Evolutionary conservation across 2,329 filamentous ascomycete species (phyloP).

Genomic region (Ampelomyces quisqualis): DNA sequence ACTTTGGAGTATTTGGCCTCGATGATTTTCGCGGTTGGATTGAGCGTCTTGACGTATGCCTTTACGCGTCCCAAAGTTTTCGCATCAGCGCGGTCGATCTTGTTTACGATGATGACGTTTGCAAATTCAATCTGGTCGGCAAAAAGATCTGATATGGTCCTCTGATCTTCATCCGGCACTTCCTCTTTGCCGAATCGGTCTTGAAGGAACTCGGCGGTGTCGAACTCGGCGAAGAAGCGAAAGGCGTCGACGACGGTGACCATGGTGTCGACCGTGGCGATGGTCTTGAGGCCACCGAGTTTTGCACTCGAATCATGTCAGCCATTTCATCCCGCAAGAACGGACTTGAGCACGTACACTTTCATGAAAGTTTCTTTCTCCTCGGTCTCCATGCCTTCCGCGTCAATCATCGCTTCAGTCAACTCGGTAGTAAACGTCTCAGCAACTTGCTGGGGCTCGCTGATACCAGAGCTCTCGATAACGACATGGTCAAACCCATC

Average conservation of each 20-base stretch:
- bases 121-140: slow-evolving; percentile 78
- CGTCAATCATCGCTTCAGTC: slow-evolving; percentile 50
- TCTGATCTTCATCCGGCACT: slow-evolving; percentile 63
- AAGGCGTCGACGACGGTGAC: slow-evolving; percentile 74
- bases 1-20: slow-evolving; percentile 61
- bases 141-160: slow-evolving; percentile 73
- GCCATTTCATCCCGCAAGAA: not conserved
- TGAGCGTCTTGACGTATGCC: slow-evolving; percentile 61
- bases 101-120: slow-evolving; percentile 71
- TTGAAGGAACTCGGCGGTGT: slow-evolving; percentile 67
- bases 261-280: slow-evolving; percentile 68
- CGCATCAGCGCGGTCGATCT: slow-evolving; percentile 61
- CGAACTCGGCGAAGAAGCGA: slow-evolving; percentile 70
- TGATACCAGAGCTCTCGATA: slow-evolving; percentile 71
- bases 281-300: slow-evolving; percentile 62
- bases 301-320: slow-evolving; percentile 24
- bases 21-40: slow-evolving; percentile 65
- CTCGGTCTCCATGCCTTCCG: slow-evolving; percentile 45
- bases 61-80: slow-evolving; percentile 52
- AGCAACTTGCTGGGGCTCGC: slow-evolving; percentile 71
- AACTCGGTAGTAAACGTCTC: slow-evolving; percentile 65
- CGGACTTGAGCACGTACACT: slow-evolving; percentile 42
- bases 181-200: slow-evolving; percentile 61
- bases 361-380: slow-evolving; percentile 49
- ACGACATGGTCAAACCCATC: slow-evolving; percentile 69